Conservation (phyloP, 1,284 basidiomycete genomes). For the Chiua sp. region DNA sequence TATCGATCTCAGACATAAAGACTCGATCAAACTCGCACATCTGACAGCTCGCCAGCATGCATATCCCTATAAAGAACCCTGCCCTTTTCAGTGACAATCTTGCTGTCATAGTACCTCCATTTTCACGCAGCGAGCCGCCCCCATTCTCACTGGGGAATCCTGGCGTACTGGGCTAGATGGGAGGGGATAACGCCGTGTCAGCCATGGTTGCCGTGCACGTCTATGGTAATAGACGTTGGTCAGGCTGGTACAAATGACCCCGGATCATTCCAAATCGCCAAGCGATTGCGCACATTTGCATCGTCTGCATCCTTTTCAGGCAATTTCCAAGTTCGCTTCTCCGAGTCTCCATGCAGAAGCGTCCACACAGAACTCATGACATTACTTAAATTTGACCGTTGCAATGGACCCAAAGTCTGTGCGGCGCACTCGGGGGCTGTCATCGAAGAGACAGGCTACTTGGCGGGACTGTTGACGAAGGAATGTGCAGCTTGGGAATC, state of each 20-base stretch:
- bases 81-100: too few species aligned
- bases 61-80: too few species aligned
- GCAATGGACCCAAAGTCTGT: constrained; percentile 24
- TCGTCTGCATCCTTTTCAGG: too few species aligned
- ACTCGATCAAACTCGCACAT: too few species aligned
- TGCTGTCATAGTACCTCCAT: too few species aligned
- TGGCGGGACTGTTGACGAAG: constrained; percentile 25
- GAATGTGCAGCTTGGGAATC: constrained; percentile 15
- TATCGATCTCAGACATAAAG: too few species aligned
- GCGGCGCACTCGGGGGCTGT: constrained; percentile 30
- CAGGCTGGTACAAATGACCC: constrained; percentile 40
- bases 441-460: constrained; percentile 22
- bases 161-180: constrained; percentile 19
- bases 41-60: too few species aligned
- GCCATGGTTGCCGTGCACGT: constrained; percentile 31
- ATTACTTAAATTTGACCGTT: constrained; percentile 19
- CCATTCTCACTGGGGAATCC: constrained; percentile 17
- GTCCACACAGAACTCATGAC: constrained; percentile 18
- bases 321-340: too few species aligned
- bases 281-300: constrained; percentile 23
- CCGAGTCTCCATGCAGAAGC: too few species aligned
- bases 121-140: neutral
- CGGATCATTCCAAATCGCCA: constrained; percentile 30
- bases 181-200: constrained; percentile 31
- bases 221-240: constrained; percentile 23